Evolutionary conservation across 2,329 filamentous ascomycete species (phyloP).

Genomic region (Periglandula ipomoeae): DNA sequence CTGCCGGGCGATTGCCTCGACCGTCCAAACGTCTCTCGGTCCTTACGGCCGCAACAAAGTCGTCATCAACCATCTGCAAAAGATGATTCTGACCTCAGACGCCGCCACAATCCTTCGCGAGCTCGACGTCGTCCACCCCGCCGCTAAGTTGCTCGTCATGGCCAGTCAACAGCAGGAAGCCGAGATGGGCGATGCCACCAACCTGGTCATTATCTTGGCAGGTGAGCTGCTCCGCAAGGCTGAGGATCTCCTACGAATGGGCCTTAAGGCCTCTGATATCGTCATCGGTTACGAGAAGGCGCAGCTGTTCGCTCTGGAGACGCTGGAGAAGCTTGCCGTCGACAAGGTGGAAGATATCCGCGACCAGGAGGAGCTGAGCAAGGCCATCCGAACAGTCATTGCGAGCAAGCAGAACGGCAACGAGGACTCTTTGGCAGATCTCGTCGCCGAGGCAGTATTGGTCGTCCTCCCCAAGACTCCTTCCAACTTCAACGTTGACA

Average conservation of each 20-base stretch:
- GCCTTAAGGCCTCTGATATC: slow-evolving; percentile 96
- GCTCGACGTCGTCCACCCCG: slow-evolving; percentile 95
- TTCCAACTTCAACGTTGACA: slow-evolving; percentile 95
- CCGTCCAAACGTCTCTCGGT: slow-evolving; percentile 92
- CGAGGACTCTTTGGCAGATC: slow-evolving; percentile 76
- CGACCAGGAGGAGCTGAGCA: slow-evolving; percentile 75
- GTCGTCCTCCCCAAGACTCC: slow-evolving; percentile 94
- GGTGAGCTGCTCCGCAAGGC: slow-evolving; percentile 95
- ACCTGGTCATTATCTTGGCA: slow-evolving; percentile 90
- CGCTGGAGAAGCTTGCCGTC: slow-evolving; percentile 78
- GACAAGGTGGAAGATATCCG: slow-evolving; percentile 83
- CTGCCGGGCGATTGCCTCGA: slow-evolving; percentile 89
- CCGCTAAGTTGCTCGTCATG: slow-evolving; percentile 96
- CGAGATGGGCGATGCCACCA: slow-evolving; percentile 98
- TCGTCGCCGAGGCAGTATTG: slow-evolving; percentile 79
- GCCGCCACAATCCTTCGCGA: slow-evolving; percentile 95
- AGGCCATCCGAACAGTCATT: slow-evolving; percentile 90
- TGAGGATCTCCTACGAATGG: slow-evolving; percentile 92
- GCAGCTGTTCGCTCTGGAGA: slow-evolving; percentile 76
- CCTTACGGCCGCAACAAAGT: slow-evolving; percentile 99
- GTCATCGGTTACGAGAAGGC: slow-evolving; percentile 93
- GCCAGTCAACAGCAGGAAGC: slow-evolving; percentile 97
- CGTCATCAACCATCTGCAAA: slow-evolving; percentile 98
- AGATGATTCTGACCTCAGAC: slow-evolving; percentile 98
- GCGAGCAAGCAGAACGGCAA: slow-evolving; percentile 94